Evolutionary conservation across 2,329 filamentous ascomycete species (phyloP), one percentile per base, ranked within the genome.

Genomic region (Epicoccum sorghinum): DNA sequence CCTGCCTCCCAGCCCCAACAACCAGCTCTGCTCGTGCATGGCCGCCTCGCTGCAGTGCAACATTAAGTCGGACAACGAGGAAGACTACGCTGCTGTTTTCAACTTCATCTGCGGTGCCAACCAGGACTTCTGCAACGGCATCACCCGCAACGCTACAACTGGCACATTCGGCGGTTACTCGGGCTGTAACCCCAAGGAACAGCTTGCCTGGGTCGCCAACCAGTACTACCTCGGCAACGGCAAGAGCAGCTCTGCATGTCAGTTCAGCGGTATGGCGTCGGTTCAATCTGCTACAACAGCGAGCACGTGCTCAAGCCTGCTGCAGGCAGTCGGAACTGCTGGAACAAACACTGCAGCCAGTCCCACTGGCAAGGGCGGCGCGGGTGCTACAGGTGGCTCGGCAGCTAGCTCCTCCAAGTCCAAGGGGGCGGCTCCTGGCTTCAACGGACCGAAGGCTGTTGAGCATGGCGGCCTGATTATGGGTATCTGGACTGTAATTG

Each of bases 11-110:
- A 85, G 85, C 7, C 91, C 92, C 48, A 91, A 98, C 79, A 72
- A 84, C 33, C 72, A 86, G 39, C 86, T 96, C 45, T 99, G 95
- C 83, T 75, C 82, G 47, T 99, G 95, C 84, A 96, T 96, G 89
- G 83, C 84, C 70, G 79, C 83, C 55, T 85, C 84, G 38, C 79
- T 96, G 47, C 77, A 81, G 47, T 99, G 95, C 79, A 83, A 85
- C 37, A 85, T 91, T 60, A 79, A 83, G 40, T 77, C 81, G 38
- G 63, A 90, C n/a, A 79, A 84, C 63, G 72, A 78, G 33, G 80
- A 86, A 45, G 76, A 83, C 43, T 89, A 87, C 69, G 84, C 82
- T 41, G 77, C 82, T 6, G 82, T 93, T 61, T 98, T 98, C 76
- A 79, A 80, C 72, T 87, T 79, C 74, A 86, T 93, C 74, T 95